A percentile compares a stretch with the other conserved stretches of the same genome.
Conservation (phyloP, 768 basidiomycete species). For the Pulveroboletus sp. region DNA sequence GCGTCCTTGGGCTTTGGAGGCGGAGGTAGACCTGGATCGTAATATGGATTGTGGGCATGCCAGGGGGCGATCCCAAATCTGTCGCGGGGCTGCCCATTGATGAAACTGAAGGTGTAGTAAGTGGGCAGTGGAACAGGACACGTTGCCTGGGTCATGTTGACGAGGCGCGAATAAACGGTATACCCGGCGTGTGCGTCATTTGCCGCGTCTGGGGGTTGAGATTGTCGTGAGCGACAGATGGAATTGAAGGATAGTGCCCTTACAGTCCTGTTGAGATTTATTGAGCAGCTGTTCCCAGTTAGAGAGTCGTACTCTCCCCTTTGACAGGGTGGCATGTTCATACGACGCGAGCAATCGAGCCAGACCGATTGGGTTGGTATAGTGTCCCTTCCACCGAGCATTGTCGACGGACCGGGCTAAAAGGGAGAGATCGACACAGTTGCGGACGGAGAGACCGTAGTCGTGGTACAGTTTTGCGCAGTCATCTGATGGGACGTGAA, state of each 20-base stretch:
- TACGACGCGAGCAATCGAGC: conserved; percentile 63
- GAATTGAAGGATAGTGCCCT: conserved; percentile 22
- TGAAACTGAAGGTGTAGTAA: conserved; percentile 56
- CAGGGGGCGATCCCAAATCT: conserved; percentile 36
- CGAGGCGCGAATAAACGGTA: conserved; percentile 44
- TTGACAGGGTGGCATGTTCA: conserved; percentile 45
- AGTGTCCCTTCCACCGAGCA: conserved; percentile 66
- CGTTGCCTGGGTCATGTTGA: conserved; percentile 37
- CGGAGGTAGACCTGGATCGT: conserved; percentile 68
- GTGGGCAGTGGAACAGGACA: conserved; percentile 28
- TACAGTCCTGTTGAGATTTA: conserved; percentile 54
- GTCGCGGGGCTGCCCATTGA: conserved; percentile 44
- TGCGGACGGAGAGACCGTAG: conserved; percentile 38
- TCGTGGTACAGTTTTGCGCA: conserved; percentile 57
- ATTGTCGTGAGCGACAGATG: background rate
- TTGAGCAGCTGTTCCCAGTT: conserved; percentile 62
- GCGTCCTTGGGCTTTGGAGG: conserved; percentile 36
- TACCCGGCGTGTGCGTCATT: conserved; percentile 70
- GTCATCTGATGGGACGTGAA: conserved; percentile 46
- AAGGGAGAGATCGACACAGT: conserved; percentile 64
- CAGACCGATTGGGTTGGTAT: conserved; percentile 55
- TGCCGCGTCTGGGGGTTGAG: conserved; percentile 50
- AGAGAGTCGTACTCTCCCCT: conserved; percentile 58
- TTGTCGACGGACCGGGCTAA: conserved; percentile 71
- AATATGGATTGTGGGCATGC: conserved; percentile 57